These are phyloP conservation scores for Hevea brasiliensis DNA, from an alignment of 345 rosid genomes.

Conservation along the genomic window DNA sequence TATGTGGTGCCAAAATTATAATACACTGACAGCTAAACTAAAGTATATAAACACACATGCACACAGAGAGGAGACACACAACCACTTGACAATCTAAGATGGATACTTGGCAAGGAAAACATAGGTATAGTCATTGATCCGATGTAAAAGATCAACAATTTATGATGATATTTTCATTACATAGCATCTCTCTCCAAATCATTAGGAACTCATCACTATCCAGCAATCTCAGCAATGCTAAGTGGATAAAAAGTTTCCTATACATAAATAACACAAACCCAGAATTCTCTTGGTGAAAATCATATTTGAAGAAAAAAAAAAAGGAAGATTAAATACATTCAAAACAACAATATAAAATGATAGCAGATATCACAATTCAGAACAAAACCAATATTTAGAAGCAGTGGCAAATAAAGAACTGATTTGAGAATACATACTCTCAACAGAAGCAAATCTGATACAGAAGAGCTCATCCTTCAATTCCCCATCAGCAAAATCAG, in stretches of 20 bases:
- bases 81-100: too few species aligned
- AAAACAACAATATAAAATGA: neutral
- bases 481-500: conserved; percentile 75
- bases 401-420: neutral
- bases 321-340: neutral
- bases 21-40: neutral
- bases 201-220: neutral
- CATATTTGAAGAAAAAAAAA: neutral
- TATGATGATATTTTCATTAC: neutral
- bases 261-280: neutral
- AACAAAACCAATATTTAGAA: neutral
- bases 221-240: too few species aligned
- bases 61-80: neutral
- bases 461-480: conserved; percentile 80
- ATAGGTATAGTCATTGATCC: neutral
- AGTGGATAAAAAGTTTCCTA: neutral
- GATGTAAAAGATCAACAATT: neutral
- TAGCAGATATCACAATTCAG: too few species aligned
- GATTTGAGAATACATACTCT: conserved; percentile 45
- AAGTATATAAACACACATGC: neutral
- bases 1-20: neutral
- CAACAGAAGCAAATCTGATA: conserved; percentile 67
- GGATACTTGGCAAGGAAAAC: neutral
- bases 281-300: neutral
- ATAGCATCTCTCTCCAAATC: neutral